Evolutionary conservation across 1,139 yeast species (phyloP).

Genomic region (Spathaspora jeffriesii): DNA sequence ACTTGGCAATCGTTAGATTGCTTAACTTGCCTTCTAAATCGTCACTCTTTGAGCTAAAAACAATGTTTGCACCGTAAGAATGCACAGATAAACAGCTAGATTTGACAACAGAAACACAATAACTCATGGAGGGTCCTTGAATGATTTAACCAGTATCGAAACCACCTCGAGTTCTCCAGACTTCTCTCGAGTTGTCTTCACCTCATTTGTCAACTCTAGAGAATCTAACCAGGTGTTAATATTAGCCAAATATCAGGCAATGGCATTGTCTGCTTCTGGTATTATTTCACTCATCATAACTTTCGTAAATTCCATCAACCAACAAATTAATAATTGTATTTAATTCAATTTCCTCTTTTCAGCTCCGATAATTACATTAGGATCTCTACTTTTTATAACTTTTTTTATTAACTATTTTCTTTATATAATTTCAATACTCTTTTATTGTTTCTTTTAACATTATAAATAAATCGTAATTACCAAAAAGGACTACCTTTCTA

Average conservation of each 20-base stretch:
- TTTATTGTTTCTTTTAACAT: too few relatives aligned
- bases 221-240: not conserved
- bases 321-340: not conserved
- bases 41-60: not conserved
- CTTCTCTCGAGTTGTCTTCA: not conserved
- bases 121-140: not conserved
- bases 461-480: too few relatives aligned
- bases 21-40: not conserved
- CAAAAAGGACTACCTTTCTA: too few relatives aligned
- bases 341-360: not conserved
- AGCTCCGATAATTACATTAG: not conserved
- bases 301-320: not conserved
- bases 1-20: not conserved
- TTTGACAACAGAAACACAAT: not conserved
- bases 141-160: not conserved
- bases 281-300: not conserved
- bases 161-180: not conserved
- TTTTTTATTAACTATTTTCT: too few relatives aligned
- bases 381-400: not conserved
- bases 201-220: not conserved
- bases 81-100: not conserved
- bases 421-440: too few relatives aligned
- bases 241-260: not conserved
- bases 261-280: not conserved
- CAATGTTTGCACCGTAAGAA: not conserved